Conservation (phyloP, 2,329 filamentous ascomycete genomes). For the Sclerotinia sclerotiorum region DNA sequence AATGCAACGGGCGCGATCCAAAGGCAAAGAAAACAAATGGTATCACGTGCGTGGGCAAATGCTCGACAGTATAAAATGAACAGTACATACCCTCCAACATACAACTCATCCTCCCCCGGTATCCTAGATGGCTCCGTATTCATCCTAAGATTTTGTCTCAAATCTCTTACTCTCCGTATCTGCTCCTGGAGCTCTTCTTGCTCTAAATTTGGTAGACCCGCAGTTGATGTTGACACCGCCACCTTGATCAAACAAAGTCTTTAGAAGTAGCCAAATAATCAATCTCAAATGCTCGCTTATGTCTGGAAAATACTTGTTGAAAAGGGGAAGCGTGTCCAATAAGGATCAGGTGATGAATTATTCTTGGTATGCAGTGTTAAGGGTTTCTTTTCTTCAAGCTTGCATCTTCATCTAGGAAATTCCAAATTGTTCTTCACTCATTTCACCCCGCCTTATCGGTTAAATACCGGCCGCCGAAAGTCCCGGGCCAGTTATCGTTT, state of each 20-base stretch:
- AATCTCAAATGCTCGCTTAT: slow-evolving; percentile 12
- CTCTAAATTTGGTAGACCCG: neutral
- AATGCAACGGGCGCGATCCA: neutral
- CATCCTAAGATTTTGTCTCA: slow-evolving; percentile 20
- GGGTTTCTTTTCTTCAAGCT: slow-evolving; percentile 2
- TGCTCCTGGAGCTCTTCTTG: neutral
- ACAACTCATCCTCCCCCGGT: slow-evolving; percentile 68
- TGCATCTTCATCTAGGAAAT: slow-evolving; percentile 6
- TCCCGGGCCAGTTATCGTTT: too few relatives aligned
- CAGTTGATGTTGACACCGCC: neutral
- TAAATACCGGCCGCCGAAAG: neutral
- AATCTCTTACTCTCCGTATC: slow-evolving; percentile 7
- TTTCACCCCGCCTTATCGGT: slow-evolving; percentile 12
- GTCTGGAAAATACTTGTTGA: neutral
- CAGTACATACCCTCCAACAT: slow-evolving; percentile 72
- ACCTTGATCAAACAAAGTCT: neutral
- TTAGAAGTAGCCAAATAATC: neutral
- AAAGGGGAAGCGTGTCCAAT: slow-evolving; percentile 4
- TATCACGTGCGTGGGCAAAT: slow-evolving; percentile 22
- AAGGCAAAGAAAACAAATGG: slow-evolving; percentile 43
- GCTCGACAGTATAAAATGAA: slow-evolving; percentile 23
- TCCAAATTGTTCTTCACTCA: slow-evolving; percentile 2
- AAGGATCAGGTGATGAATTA: slow-evolving; percentile 2
- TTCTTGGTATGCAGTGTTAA: slow-evolving; percentile 13
- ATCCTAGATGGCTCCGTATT: slow-evolving; percentile 63